phyloP scores from a whole-genome alignment of 768 basidiomycete genomes.

The Boletus sensibilis region DNA sequence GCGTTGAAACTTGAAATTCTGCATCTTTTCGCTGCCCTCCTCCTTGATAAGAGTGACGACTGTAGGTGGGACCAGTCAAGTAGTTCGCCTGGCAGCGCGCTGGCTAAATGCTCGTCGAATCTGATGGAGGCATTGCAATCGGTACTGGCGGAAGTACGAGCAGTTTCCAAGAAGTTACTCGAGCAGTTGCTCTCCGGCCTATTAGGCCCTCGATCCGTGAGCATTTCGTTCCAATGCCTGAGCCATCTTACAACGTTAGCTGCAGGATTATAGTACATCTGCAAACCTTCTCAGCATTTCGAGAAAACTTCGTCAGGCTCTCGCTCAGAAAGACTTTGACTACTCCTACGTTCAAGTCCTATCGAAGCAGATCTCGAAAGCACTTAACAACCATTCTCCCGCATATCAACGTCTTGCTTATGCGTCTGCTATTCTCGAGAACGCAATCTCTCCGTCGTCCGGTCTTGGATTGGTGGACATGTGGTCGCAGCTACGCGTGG shows the following conservation, averaged over 20 bases:
- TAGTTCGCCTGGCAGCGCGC: neutral
- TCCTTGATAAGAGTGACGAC: constrained; percentile 35
- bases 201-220: constrained; percentile 22
- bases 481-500: constrained; percentile 53
- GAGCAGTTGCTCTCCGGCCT: constrained; percentile 19
- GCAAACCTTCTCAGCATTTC: constrained; percentile 39
- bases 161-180: constrained; percentile 18
- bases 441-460: constrained; percentile 55
- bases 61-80: neutral
- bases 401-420: constrained; percentile 34
- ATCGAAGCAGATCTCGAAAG: constrained; percentile 49
- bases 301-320: constrained; percentile 44
- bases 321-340: constrained; percentile 46
- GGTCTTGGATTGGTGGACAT: constrained; percentile 72
- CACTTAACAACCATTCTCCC: constrained; percentile 37
- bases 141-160: constrained; percentile 22
- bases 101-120: constrained; percentile 8
- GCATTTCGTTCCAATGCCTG: constrained; percentile 1
- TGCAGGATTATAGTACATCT: constrained; percentile 36
- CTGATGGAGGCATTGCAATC: constrained; percentile 22
- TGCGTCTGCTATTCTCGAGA: constrained; percentile 42
- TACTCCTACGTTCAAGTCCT: constrained; percentile 66
- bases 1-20: constrained; percentile 41
- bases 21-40: constrained; percentile 41
- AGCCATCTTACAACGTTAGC: neutral